A percentile compares a stretch with the other conserved stretches of the same genome.
Conservation (phyloP, 345 rosid species). For the Gynandropsis gynandra region DNA sequence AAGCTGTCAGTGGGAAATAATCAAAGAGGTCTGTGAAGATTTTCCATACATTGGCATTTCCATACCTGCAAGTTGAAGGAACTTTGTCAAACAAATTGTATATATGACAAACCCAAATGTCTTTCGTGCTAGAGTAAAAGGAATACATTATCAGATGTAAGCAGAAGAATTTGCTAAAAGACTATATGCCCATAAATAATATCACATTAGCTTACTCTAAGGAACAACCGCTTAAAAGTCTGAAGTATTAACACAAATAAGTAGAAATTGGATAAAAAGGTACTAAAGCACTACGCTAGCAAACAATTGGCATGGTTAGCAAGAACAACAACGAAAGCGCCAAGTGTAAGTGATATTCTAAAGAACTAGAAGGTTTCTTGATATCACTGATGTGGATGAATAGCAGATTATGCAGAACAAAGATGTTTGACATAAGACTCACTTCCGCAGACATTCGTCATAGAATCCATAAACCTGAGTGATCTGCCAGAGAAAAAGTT, state of each 20-base stretch:
- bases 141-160: constrained; percentile 5
- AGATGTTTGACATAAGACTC: constrained; percentile 33
- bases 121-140: background rate
- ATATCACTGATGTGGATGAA: background rate
- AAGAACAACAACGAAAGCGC: background rate
- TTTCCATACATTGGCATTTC: constrained; percentile 93
- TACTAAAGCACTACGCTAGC: background rate
- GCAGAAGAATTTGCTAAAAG: background rate
- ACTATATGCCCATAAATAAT: background rate
- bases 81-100: background rate
- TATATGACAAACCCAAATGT: constrained; percentile 5
- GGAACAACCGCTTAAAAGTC: constrained; percentile 14
- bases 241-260: constrained; percentile 11
- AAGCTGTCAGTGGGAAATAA: constrained; percentile 89
- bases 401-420: constrained; percentile 12
- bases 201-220: background rate
- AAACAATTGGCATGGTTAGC: background rate
- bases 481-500: constrained; percentile 47
- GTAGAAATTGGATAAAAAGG: background rate
- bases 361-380: constrained; percentile 12
- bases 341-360: constrained; percentile 11
- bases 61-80: constrained; percentile 59
- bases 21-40: constrained; percentile 89
- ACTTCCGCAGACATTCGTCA: constrained; percentile 98
- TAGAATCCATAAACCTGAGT: constrained; percentile 99